Conservation (phyloP, 2,329 filamentous ascomycete genomes). For the Monilinia laxa region DNA sequence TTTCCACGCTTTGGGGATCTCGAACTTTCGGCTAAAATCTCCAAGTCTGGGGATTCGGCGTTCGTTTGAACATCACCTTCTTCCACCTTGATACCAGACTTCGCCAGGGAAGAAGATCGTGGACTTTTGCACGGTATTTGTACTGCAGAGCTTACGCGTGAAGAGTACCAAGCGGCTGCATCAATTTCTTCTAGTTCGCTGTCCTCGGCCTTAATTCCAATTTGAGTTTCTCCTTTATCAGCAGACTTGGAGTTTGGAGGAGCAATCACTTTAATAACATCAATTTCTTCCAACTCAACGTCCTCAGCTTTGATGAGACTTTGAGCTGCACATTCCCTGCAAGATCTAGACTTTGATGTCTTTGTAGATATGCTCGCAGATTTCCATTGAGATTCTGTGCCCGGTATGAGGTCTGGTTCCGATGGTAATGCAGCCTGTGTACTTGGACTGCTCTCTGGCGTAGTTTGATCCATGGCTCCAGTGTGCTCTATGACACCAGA, state of each 20-base stretch:
- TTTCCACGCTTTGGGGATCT: not conserved
- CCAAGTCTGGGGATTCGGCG: not conserved
- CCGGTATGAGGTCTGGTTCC: not conserved
- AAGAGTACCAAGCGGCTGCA: not conserved
- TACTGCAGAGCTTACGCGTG: no score
- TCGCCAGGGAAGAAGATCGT: not conserved
- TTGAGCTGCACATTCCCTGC: not conserved
- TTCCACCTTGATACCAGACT: not conserved
- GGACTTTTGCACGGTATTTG: no score
- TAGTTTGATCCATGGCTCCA: not conserved
- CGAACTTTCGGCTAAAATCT: not conserved
- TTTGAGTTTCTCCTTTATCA: not conserved
- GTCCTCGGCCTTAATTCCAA: not conserved
- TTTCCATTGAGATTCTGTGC: not conserved
- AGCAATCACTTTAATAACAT: not conserved
- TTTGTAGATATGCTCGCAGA: not conserved
- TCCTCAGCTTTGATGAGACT: not conserved
- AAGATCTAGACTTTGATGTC: not conserved
- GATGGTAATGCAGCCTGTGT: not conserved
- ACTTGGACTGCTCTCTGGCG: not conserved
- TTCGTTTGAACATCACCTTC: not conserved
- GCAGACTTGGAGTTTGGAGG: not conserved
- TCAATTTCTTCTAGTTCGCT: not conserved
- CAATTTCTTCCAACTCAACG: not conserved
- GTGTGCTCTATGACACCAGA: not conserved